Evolutionary conservation across 139 green algal species (phyloP), one percentile per base, ranked within the genome.

Genomic region (Chara braunii): DNA sequence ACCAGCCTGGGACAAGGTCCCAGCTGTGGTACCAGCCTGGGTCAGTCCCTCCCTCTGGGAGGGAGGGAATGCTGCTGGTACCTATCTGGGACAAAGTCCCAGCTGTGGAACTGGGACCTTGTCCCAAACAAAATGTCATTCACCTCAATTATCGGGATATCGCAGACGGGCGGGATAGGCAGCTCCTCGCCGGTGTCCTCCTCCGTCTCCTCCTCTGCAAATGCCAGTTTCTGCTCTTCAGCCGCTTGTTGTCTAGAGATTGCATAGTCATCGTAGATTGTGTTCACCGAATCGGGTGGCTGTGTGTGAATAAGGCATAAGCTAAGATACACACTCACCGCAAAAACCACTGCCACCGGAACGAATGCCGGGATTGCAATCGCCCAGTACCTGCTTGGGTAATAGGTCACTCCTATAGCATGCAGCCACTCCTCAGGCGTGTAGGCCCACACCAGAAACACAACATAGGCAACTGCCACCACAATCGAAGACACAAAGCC

Each of bases 341-440:
- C 51, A 8, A 70, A 69, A 26, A 71, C n/a, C 24, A 71, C 24
- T 0, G 54, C 34, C 28, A 72, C 51, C 28, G 51, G 23, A 35
- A 63, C 30, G 52, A 57, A 71, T 32, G 62, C 22, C 7, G 62
- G 62, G 6, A 71, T 43, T 1, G 36, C 62, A 12, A 70, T 44
- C 34, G 62, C 62, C 62, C 62, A 71, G 9, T 71, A 70, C 37
- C 62, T 71, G 62, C 55, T 37, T 18, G 62, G 62, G 43, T 71
- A 72, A 30, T 71, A 71, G 6, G 62, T 70, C 3, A 71, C 12
- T 33, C 62, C 62, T 3, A 70, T 55, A 2, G 62, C 31, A n/a
- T 70, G 62, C 7, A 71, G 62, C 22, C 18, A 29, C 18, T 28
- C 22, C 31, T 71, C 57, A 7, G 62, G 62, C 14, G 66, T 33